Conservation (phyloP, 139 green algal species). For the Chlorella vulgaris region DNA sequence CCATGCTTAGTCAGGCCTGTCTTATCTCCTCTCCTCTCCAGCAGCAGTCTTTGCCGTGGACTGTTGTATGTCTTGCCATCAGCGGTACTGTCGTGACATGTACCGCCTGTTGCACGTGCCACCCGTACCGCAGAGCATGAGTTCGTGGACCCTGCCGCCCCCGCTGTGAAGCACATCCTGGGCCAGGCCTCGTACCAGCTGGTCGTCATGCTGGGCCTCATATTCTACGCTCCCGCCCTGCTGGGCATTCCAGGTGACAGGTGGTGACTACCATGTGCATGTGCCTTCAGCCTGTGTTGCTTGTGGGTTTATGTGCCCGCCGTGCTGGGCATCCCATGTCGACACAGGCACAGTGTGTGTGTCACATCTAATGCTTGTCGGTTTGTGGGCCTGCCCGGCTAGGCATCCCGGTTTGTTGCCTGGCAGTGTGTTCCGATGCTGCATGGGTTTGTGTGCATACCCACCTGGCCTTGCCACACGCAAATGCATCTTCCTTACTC, state of each 20-base stretch:
- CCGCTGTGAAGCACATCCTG: conserved; percentile 55
- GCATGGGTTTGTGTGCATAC: background rate
- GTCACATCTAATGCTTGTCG: background rate
- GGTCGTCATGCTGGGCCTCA: conserved; percentile 63
- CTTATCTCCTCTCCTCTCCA: too few relatives aligned
- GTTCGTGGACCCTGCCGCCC: conserved; percentile 37
- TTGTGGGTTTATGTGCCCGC: background rate
- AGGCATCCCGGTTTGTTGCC: too few relatives aligned
- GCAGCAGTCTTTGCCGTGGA: too few relatives aligned
- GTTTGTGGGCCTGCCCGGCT: background rate
- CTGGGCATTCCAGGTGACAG: conserved; percentile 41
- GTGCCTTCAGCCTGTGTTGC: background rate
- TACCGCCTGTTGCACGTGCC: conserved; percentile 35
- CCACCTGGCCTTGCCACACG: background rate
- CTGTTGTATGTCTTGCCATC: too few relatives aligned
- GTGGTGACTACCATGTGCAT: background rate
- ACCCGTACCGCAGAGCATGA: conserved; percentile 58
- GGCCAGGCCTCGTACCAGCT: conserved; percentile 84
- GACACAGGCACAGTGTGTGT: background rate
- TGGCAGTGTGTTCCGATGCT: too few relatives aligned
- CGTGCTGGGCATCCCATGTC: background rate
- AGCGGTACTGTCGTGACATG: too few relatives aligned
- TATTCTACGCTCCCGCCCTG: conserved; percentile 50
- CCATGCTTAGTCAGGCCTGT: too few relatives aligned
- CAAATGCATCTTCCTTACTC: background rate